Percentiles rank a stretch among this genome's conserved stretches.
Conservation (phyloP, 148 eudicot species). For the Rhododendron kiyosumense region DNA sequence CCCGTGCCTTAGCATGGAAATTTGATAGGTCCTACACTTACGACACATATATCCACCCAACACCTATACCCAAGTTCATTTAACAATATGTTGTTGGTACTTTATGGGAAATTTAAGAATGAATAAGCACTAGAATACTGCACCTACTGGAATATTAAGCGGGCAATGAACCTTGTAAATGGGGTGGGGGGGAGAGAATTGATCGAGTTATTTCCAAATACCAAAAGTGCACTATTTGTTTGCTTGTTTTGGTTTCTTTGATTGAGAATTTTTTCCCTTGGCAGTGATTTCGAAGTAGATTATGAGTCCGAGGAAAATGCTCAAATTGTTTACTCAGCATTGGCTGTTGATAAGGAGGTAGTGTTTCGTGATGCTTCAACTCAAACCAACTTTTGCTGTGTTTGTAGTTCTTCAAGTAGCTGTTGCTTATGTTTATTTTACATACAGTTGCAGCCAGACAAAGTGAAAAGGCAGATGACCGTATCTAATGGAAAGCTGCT, state of each 20-base stretch:
- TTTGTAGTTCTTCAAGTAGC: not conserved
- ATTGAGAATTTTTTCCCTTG: conserved; percentile 3
- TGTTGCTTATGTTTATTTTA: not conserved
- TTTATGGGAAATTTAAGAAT: no score
- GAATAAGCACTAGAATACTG: no score
- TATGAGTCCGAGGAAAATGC: conserved; percentile 63
- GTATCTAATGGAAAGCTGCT: conserved; percentile 69
- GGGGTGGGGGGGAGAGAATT: no score
- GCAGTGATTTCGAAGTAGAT: conserved; percentile 87
- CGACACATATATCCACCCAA: no score
- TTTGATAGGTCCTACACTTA: no score
- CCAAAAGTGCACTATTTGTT: not conserved
- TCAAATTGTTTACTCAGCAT: conserved; percentile 57
- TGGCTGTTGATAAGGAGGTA: conserved; percentile 90
- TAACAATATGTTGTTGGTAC: no score
- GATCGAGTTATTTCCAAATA: not conserved
- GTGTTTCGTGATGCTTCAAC: conserved; percentile 9
- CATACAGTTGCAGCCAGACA: conserved; percentile 85
- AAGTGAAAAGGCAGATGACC: conserved; percentile 78
- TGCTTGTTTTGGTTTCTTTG: not conserved
- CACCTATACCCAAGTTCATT: no score
- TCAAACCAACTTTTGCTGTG: not conserved
- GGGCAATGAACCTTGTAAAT: no score
- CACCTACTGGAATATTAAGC: no score
- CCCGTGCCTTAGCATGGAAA: no score